Evolutionary conservation across 1,284 basidiomycete genomes (phyloP).

Genomic region (Takashimella tepidaria): DNA sequence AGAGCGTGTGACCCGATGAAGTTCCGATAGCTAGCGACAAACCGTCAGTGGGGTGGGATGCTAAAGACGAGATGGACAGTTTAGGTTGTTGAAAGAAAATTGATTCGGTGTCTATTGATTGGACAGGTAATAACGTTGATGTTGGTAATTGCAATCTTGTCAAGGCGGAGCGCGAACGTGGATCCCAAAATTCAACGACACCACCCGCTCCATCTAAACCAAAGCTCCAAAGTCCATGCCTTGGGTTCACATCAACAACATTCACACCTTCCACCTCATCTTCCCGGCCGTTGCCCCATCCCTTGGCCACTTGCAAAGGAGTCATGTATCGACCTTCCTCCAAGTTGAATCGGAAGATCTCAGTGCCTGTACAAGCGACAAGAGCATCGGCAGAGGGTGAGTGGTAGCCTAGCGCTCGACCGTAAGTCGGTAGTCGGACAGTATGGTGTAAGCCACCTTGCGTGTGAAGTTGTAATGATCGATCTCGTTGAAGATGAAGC

Average conservation of each 20-base stretch:
- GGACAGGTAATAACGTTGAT: slow-evolving; percentile 54
- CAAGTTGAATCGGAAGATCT: slow-evolving; percentile 90
- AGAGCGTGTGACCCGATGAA: slow-evolving; percentile 84
- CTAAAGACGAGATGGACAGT: slow-evolving; percentile 75
- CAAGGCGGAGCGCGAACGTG: slow-evolving; percentile 63
- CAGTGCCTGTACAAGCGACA: slow-evolving; percentile 69
- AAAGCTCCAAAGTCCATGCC: slow-evolving; percentile 85
- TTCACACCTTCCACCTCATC: slow-evolving; percentile 72
- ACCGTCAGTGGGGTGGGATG: slow-evolving; percentile 74
- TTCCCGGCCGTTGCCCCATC: slow-evolving; percentile 53
- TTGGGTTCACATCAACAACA: slow-evolving; percentile 85
- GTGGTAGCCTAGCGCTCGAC: slow-evolving; percentile 85
- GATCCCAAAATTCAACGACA: slow-evolving; percentile 94
- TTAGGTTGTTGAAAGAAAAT: slow-evolving; percentile 33
- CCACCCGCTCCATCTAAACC: slow-evolving; percentile 62
- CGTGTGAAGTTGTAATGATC: slow-evolving; percentile 90
- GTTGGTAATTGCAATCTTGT: slow-evolving; percentile 66
- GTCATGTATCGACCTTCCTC: slow-evolving; percentile 91
- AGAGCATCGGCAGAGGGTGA: slow-evolving; percentile 76
- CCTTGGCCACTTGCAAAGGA: slow-evolving; percentile 58
- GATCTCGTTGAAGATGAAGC: slow-evolving; percentile 92
- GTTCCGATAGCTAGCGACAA: slow-evolving; percentile 92
- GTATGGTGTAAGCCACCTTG: slow-evolving; percentile 90
- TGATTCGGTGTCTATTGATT: slow-evolving; percentile 29
- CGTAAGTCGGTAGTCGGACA: slow-evolving; percentile 89